phyloP scores from a whole-genome alignment of 2,329 filamentous ascomycete species.

The Pestalotiopsis sp. region DNA sequence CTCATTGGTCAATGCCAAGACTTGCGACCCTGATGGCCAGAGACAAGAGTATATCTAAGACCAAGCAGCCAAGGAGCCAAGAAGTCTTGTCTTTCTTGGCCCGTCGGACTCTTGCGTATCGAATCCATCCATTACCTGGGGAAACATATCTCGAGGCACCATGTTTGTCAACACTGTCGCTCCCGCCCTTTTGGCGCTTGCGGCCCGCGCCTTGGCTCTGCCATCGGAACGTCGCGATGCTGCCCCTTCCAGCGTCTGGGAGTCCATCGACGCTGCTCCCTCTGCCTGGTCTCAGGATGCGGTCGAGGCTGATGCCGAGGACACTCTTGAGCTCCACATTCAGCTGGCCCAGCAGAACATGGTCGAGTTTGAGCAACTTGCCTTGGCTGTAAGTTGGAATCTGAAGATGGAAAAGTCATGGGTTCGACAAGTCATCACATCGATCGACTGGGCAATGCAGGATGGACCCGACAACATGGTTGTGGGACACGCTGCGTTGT shows the following conservation, averaged over 20 bases:
- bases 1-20: slow-evolving; percentile 5
- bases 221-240: slow-evolving; percentile 1
- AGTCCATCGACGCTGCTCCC: slow-evolving; percentile 5
- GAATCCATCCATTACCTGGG: background rate
- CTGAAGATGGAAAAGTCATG: background rate
- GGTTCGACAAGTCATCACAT: background rate
- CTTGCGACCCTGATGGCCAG: background rate
- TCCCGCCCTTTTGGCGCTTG: slow-evolving; percentile 9
- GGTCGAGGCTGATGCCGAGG: background rate
- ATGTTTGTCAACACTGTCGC: slow-evolving; percentile 5
- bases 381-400: background rate
- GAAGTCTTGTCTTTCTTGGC: slow-evolving; percentile 9
- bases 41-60: slow-evolving; percentile 5
- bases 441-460: background rate
- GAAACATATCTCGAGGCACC: background rate
- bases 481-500: background rate
- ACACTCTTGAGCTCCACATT: slow-evolving; percentile 5
- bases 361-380: slow-evolving; percentile 1
- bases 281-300: background rate
- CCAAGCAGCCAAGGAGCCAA: slow-evolving; percentile 10
- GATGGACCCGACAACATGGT: background rate
- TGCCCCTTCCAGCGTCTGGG: slow-evolving; percentile 1
- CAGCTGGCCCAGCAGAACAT: slow-evolving; percentile 9
- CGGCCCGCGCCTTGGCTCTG: slow-evolving; percentile 5
- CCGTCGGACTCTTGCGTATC: background rate